Base-by-base conservation (phyloP, 176 grass and related monocot species). In the Elymus sibiricus region DNA sequence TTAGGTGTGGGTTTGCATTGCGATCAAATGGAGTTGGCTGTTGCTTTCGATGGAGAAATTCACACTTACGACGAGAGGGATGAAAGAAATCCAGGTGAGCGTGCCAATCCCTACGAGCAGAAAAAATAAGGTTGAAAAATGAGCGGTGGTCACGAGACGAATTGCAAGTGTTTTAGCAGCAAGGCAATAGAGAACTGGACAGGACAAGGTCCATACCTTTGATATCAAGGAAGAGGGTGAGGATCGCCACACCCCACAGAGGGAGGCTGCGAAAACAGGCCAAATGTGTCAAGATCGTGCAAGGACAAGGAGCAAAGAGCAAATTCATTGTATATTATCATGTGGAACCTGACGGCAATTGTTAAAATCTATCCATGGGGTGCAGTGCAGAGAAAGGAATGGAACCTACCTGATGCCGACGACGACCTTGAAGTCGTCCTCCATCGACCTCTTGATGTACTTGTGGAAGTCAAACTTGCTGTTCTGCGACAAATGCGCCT, bases 401-500 rank as follows among this genome's bases (percentile, higher is more conserved):
- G 55, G 26, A 4, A 70, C 22, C 93, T 98, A 73, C n/a, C 96
- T 98, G 78, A 98, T 95, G 55, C 96, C 90, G 1, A 98, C 96
- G 21, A 98, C 93, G 2, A 94, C 90, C 66, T 98, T 92, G 76
- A 98, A 98, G 64, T 98, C 96, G 32, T 98, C 96, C 37, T 98
- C 96, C 63, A 98, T 58, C 15, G 93, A 95, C 32, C 93, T 80
- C 81, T 98, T 98, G 74, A 98, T 92, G 88, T 95, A 98, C 82
- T 94, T 92, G 15, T 94, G 93, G 74, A 98, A 98, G 51, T 98
- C 74, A 79, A 95, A 98, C 77, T 92, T 94, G 40, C 72, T 89
- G 49, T 71, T 87, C 29, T 82, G 88, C 7, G 91, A 68, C 47
- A 98, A 16, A 85, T 98, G 96, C 17, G 88, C 88, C 95, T 98